Evolutionary conservation across 2,329 filamentous ascomycete species (phyloP).

Genomic region (Ascocoryne sarcoides): DNA sequence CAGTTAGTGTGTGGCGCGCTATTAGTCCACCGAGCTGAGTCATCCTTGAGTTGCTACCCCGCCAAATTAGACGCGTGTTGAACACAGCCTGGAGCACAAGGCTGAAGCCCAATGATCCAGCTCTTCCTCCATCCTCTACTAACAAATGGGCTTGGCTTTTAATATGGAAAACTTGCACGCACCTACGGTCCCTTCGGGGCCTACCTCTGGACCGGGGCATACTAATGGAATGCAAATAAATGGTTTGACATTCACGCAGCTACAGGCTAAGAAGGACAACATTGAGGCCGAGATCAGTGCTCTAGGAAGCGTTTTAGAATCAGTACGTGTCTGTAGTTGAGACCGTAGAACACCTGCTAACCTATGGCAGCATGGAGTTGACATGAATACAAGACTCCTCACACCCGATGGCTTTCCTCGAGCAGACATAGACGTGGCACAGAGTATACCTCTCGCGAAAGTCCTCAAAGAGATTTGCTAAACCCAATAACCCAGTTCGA

Average conservation of each 20-base stretch:
- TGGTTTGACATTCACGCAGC: conserved; percentile 64
- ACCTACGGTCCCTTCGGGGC: conserved; percentile 69
- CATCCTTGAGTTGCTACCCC: conserved; percentile 14
- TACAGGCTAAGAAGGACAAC: conserved; percentile 75
- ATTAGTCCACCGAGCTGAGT: too few relatives aligned
- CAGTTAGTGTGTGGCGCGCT: too few relatives aligned
- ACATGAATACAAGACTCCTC: conserved; percentile 81
- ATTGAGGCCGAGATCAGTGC: conserved; percentile 82
- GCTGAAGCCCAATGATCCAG: conserved; percentile 9
- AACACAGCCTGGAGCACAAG: conserved; percentile 17
- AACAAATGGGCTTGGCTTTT: conserved; percentile 23
- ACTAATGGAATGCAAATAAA: conserved; percentile 52
- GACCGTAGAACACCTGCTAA: background rate
- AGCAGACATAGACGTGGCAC: conserved; percentile 87
- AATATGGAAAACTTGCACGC: conserved; percentile 59
- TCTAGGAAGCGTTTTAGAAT: conserved; percentile 77
- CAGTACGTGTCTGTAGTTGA: conserved; percentile 44
- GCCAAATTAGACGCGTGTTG: conserved; percentile 9
- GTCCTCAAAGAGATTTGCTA: background rate
- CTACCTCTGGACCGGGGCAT: conserved; percentile 50
- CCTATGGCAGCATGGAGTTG: conserved; percentile 66
- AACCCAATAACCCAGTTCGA: conserved; percentile 51
- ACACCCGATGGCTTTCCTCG: conserved; percentile 89
- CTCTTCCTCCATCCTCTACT: background rate
- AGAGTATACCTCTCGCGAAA: conserved; percentile 50